Base-by-base conservation (phyloP, 768 basidiomycete species). In the Podaxis carcinomalis region DNA sequence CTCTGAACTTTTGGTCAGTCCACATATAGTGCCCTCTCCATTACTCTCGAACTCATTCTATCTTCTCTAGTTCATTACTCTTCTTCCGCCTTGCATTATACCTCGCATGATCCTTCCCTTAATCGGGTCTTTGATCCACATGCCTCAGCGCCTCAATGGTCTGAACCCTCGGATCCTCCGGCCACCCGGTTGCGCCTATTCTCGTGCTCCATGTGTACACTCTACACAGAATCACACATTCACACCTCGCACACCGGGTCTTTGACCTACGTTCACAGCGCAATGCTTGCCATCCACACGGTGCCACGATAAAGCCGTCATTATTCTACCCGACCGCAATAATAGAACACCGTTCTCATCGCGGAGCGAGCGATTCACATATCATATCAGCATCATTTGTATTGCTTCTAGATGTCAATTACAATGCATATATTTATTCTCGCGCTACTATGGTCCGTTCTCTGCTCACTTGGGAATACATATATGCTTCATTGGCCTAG, bases 341-440 rank as follows among this genome's bases (percentile, higher is more conserved):
- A 60, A 60, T 60, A 60, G 59, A 40, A 46, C 42, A 53, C 59
- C 59, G 51, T 60, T 60, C 59, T 60, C 59, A 53, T 60, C 59
- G 59, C 59, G 40, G 40, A 57, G 51, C 59, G 51, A 52, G 52
- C 59, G 32, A 53, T 52, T 36, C 51, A 53, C 51, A 60, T 60
- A 60, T 60, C 59, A 42, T 60, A 60, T 60, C 58, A 59, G 35
- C 51, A 60, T 53, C 51, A 51, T 52, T 60, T 60, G 59, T 60
- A 60, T 25, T 53, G 51, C 59, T 60, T 60, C 59, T 53, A 44
- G 51, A 46, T 60, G 51, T 53, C 58, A 52, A 57, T 32, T 52
- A 23, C 58, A 46, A 52, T 59, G 25, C 51, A 53, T 60, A 53
- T 60, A 60, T 60, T 53, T 52, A 60, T 60, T 54, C 59, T 47